phyloP scores from a whole-genome alignment of 495 filamentous ascomycete genomes.

The Bombardia bombarda region DNA sequence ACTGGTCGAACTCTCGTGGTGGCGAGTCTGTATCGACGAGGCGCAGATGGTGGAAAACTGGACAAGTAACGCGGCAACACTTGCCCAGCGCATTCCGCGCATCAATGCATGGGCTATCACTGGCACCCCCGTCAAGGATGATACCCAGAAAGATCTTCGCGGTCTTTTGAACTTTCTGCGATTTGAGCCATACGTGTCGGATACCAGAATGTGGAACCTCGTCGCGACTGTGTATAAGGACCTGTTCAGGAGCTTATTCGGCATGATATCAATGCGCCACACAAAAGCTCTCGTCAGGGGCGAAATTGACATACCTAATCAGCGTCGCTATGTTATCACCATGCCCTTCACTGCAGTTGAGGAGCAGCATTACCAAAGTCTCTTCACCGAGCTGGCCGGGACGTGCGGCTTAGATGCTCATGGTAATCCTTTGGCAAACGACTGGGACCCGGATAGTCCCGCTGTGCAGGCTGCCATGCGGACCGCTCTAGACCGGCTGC shows the following conservation, averaged over 20 bases:
- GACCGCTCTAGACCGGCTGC: constrained; percentile 44
- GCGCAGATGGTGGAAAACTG: constrained; percentile 93
- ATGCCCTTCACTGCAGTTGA: constrained; percentile 84
- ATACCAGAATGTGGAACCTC: constrained; percentile 55
- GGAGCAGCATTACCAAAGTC: constrained; percentile 70
- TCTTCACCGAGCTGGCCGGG: constrained; percentile 65
- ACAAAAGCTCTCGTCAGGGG: constrained; percentile 71
- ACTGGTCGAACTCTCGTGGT: constrained; percentile 74
- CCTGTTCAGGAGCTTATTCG: constrained; percentile 58
- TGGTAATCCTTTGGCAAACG: constrained; percentile 50
- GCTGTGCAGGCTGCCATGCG: constrained; percentile 54
- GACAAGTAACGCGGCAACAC: constrained; percentile 70
- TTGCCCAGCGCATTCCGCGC: constrained; percentile 73
- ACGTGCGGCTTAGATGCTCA: constrained; percentile 55
- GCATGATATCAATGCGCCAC: constrained; percentile 67
- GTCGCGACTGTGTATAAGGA: constrained; percentile 51
- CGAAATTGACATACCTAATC: constrained; percentile 64
- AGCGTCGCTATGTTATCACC: constrained; percentile 79
- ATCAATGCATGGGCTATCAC: constrained; percentile 89
- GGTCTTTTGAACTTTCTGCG: constrained; percentile 75
- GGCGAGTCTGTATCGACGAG: constrained; percentile 89
- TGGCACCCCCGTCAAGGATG: constrained; percentile 78
- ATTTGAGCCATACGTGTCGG: constrained; percentile 64
- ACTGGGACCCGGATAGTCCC: constrained; percentile 57
- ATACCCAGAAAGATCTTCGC: constrained; percentile 57